A percentile compares a stretch with the other conserved stretches of the same genome.
These are phyloP conservation scores for Berkeleyomyces rouxiae DNA, from an alignment of 2,329 filamentous ascomycete species.

Conservation along the genomic window DNA sequence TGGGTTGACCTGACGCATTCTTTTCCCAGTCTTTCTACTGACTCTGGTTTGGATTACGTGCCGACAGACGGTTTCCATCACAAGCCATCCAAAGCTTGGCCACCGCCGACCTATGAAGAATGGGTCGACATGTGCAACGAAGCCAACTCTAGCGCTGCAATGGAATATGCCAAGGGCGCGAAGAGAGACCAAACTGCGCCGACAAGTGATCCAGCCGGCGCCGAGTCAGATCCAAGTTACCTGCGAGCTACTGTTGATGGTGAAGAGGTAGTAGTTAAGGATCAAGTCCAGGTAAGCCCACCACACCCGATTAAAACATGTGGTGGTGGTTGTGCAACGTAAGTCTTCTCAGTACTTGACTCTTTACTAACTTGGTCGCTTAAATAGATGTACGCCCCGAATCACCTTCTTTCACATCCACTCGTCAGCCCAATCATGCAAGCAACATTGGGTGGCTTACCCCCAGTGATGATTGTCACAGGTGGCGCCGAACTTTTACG, in stretches of 20 bases:
- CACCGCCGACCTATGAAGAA: constrained; percentile 71
- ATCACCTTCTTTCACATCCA: constrained; percentile 70
- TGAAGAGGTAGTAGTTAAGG: constrained; percentile 55
- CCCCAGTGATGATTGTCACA: constrained; percentile 69
- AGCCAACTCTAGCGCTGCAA: constrained; percentile 23
- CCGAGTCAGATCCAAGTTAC: background rate
- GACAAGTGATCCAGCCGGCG: constrained; percentile 2
- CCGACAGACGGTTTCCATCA: constrained; percentile 78
- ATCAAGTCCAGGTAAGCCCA: constrained; percentile 66
- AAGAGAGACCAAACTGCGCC: constrained; percentile 4
- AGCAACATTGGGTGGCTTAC: constrained; percentile 74
- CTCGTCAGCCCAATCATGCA: constrained; percentile 81
- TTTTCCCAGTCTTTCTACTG: constrained; percentile 69
- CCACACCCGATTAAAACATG: background rate
- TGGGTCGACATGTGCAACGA: constrained; percentile 36
- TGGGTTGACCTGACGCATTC: constrained; percentile 96
- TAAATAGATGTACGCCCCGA: constrained; percentile 57
- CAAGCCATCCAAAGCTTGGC: constrained; percentile 80
- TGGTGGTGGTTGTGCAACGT: background rate
- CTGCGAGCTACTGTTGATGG: constrained; percentile 50
- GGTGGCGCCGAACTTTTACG: constrained; percentile 79
- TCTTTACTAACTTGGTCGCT: constrained; percentile 16
- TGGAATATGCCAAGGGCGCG: background rate
- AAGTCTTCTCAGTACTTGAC: background rate
- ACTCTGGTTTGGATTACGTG: constrained; percentile 70